Evolutionary conservation across 345 rosid genomes (phyloP).

Genomic region (Erysimum cheiranthoides): DNA sequence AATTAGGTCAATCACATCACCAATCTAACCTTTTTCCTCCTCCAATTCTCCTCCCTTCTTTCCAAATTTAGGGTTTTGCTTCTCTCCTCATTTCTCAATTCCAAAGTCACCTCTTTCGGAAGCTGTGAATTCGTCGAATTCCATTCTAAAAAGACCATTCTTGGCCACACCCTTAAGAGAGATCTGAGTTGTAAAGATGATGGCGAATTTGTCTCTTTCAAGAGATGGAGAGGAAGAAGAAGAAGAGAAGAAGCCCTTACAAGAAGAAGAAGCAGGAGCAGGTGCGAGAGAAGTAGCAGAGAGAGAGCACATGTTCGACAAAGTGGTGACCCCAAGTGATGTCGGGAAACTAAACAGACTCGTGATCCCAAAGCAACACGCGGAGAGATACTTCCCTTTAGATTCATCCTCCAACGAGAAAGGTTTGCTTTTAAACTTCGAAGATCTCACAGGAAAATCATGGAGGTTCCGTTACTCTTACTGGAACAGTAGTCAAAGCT

Average conservation of each 20-base stretch:
- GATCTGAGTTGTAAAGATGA: constrained; percentile 45
- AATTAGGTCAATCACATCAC: constrained; percentile 50
- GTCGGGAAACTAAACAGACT: constrained; percentile 81
- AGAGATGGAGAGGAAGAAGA: constrained; percentile 41
- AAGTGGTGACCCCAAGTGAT: constrained; percentile 86
- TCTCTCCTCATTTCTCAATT: constrained; percentile 3
- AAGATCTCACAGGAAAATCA: constrained; percentile 73
- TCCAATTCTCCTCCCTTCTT: constrained; percentile 24
- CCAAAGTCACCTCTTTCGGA: constrained; percentile 35
- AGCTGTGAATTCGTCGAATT: constrained; percentile 9
- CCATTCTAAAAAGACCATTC: constrained; percentile 11
- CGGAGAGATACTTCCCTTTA: constrained; percentile 75
- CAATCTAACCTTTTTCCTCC: constrained; percentile 23
- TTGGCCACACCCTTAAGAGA: constrained; percentile 16
- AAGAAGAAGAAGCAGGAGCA: constrained; percentile 20
- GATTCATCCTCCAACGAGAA: constrained; percentile 65
- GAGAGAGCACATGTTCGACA: constrained; percentile 82
- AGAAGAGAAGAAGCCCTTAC: constrained; percentile 28
- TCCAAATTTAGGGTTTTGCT: constrained; percentile 41
- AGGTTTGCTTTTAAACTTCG: constrained; percentile 85
- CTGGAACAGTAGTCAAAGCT: constrained; percentile 98
- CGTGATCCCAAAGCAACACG: constrained; percentile 88
- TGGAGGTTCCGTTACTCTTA: constrained; percentile 95
- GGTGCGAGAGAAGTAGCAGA: constrained; percentile 54
- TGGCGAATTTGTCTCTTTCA: constrained; percentile 59